Conservation (phyloP, 169 alveolate species). For the Plasmodium cynomolgi region DNA sequence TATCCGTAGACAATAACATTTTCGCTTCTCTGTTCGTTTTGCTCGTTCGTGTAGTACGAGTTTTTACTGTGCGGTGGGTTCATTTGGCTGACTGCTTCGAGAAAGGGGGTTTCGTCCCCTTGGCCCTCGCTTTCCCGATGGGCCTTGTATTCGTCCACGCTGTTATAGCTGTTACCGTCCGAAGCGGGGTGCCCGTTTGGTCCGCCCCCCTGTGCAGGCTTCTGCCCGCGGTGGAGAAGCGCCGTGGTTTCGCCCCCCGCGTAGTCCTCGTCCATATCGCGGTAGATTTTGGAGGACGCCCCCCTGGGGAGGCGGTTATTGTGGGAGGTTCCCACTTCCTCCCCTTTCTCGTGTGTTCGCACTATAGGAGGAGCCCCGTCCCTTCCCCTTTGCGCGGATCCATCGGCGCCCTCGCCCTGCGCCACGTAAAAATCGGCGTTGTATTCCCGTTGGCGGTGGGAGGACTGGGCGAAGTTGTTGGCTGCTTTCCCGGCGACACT, state of each 20-base stretch:
- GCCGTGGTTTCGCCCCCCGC: not conserved
- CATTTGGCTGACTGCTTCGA: not conserved
- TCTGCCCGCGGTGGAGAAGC: not conserved
- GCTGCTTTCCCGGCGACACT: not conserved
- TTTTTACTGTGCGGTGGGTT: not conserved
- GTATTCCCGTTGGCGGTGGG: not conserved
- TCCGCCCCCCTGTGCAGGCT: not conserved
- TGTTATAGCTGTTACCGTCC: not conserved
- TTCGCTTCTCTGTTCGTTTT: slow-evolving; percentile 6
- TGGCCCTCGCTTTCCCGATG: not conserved
- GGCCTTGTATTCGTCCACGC: not conserved
- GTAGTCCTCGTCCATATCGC: not conserved
- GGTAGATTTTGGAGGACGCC: not conserved
- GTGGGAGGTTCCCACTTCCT: not conserved
- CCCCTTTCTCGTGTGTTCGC: not conserved
- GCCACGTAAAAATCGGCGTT: not conserved
- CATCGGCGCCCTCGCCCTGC: not conserved
- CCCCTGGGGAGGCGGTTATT: not conserved
- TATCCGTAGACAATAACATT: slow-evolving; percentile 61
- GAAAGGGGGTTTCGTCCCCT: not conserved
- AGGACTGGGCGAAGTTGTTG: not conserved
- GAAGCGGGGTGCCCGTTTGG: not conserved
- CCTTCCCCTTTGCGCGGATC: not conserved
- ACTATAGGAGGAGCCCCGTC: not conserved
- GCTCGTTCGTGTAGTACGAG: not conserved